Evolutionary conservation across 2,329 filamentous ascomycete species (phyloP).

Genomic region (Xylaria sp.): DNA sequence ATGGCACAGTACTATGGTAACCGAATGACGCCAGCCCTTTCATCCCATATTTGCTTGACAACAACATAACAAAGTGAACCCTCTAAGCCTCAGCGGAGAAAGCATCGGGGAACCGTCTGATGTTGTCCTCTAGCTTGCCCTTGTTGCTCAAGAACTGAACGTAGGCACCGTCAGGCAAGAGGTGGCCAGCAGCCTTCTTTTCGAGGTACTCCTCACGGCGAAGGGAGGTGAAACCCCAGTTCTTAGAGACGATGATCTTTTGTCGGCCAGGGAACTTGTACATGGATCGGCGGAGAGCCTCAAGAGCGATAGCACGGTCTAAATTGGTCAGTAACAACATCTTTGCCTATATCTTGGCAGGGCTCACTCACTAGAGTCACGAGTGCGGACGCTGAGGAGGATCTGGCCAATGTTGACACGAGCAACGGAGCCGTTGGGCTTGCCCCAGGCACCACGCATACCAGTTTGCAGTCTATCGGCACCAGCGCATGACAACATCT

Average conservation of each 20-base stretch:
- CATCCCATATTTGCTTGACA: conserved; percentile 40
- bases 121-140: conserved; percentile 83
- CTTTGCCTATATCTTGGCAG: neutral
- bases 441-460: conserved; percentile 99
- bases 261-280: conserved; percentile 99
- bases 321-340: conserved; percentile 8
- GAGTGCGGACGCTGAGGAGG: conserved; percentile 94
- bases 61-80: conserved; percentile 30
- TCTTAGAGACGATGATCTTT: conserved; percentile 99
- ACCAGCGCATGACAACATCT: conserved; percentile 99
- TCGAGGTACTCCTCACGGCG: conserved; percentile 96
- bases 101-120: conserved; percentile 92
- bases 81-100: conserved; percentile 74
- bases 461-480: conserved; percentile 99
- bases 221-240: conserved; percentile 99
- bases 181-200: conserved; percentile 89
- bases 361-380: conserved; percentile 78
- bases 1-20: conserved; percentile 43
- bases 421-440: conserved; percentile 98
- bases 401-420: conserved; percentile 99
- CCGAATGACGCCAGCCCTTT: conserved; percentile 42
- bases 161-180: conserved; percentile 98
- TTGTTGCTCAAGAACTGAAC: conserved; percentile 98
- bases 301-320: conserved; percentile 92
- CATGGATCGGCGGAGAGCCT: conserved; percentile 98